These are phyloP conservation scores for Aureoboletus auriporus DNA, from an alignment of 768 basidiomycete species.

Conservation along the genomic window DNA sequence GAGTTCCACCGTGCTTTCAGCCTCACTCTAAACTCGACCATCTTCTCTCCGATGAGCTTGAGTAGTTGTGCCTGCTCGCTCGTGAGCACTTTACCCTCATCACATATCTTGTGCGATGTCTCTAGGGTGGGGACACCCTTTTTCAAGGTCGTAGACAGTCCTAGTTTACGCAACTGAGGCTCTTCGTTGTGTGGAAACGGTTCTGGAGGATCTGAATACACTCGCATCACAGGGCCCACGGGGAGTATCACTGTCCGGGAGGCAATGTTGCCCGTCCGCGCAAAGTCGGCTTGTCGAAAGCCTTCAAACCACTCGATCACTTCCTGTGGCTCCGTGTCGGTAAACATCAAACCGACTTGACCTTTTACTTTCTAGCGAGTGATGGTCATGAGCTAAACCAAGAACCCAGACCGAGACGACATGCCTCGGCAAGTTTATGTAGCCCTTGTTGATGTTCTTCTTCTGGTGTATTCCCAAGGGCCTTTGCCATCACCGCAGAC, in stretches of 20 bases:
- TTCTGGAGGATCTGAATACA: slow-evolving; percentile 74
- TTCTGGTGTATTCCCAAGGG: slow-evolving; percentile 81
- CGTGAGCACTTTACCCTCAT: slow-evolving; percentile 73
- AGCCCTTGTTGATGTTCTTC: slow-evolving; percentile 82
- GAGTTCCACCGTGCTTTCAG: slow-evolving; percentile 72
- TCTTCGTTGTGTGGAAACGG: slow-evolving; percentile 98
- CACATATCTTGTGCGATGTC: slow-evolving; percentile 79
- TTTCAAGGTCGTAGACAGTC: slow-evolving; percentile 78
- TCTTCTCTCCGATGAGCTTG: slow-evolving; percentile 85
- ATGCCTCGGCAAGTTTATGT: slow-evolving; percentile 73
- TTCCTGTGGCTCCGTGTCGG: slow-evolving; percentile 84
- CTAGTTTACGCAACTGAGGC: slow-evolving; percentile 90
- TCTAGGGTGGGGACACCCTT: slow-evolving; percentile 85
- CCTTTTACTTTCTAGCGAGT: slow-evolving; percentile 81
- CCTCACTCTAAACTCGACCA: slow-evolving; percentile 80
- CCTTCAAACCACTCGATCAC: slow-evolving; percentile 93
- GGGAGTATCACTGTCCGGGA: slow-evolving; percentile 72
- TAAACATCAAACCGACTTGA: slow-evolving; percentile 91
- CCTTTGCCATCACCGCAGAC: slow-evolving; percentile 91
- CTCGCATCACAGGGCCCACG: slow-evolving; percentile 79
- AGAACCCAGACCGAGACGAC: slow-evolving; percentile 28
- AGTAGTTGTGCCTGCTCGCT: slow-evolving; percentile 89
- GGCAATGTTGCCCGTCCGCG: slow-evolving; percentile 81
- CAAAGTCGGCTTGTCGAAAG: slow-evolving; percentile 88
- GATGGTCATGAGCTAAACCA: slow-evolving; percentile 5